Evolutionary conservation across 140 eudicot genomes (phyloP).

Genomic region (Cichorium intybus): DNA sequence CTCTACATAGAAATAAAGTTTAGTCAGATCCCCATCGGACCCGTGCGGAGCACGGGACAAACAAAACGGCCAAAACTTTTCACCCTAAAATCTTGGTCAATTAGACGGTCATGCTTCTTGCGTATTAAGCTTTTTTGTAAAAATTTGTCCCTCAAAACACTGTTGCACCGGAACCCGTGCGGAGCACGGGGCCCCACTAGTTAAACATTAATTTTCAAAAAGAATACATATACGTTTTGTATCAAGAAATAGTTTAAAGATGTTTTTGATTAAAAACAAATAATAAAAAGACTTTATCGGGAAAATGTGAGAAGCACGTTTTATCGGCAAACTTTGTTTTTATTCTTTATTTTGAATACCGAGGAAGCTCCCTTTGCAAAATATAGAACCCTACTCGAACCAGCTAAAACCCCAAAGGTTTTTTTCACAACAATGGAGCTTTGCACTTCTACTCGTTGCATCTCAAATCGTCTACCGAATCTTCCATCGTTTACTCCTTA

Average conservation of each 20-base stretch:
- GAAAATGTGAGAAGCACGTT: background rate
- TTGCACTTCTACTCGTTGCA: slow-evolving; percentile 14
- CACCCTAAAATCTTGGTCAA: no score
- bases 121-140: no score
- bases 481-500: slow-evolving; percentile 2
- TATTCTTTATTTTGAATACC: background rate
- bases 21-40: no score
- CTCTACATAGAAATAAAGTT: no score
- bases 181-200: no score
- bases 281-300: background rate
- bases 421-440: slow-evolving; percentile 20
- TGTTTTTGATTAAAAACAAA: background rate
- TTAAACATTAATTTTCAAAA: no score
- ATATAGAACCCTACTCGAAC: slow-evolving; percentile 21
- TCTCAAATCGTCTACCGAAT: slow-evolving; percentile 11
- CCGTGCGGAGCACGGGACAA: no score
- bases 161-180: no score
- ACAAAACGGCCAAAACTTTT: no score
- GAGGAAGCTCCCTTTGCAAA: slow-evolving; percentile 5
- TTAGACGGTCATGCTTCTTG: no score
- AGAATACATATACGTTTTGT: no score
- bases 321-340: background rate
- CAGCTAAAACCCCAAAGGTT: slow-evolving; percentile 18
- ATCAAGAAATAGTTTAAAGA: background rate
- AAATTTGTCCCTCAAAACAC: no score